These are phyloP conservation scores for Paramyrothecium sp. DNA, from an alignment of 2,329 filamentous ascomycete species.

Conservation along the genomic window DNA sequence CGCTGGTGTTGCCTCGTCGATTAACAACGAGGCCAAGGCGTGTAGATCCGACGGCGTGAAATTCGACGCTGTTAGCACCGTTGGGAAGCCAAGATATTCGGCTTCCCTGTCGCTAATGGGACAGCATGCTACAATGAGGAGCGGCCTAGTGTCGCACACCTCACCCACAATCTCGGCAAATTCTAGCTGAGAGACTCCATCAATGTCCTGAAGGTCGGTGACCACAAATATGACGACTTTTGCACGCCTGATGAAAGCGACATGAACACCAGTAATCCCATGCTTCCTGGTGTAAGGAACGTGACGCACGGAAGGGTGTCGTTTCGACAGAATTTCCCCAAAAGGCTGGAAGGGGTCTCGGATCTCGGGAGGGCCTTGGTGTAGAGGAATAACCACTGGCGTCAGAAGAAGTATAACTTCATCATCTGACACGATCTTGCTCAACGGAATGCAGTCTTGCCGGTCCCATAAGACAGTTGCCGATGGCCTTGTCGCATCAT, in stretches of 20 bases:
- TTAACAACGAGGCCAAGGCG: conserved; percentile 50
- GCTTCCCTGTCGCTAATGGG: conserved; percentile 36
- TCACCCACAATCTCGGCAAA: conserved; percentile 44
- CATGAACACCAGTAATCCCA: conserved; percentile 64
- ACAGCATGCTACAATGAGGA: conserved; percentile 53
- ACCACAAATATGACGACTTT: conserved; percentile 61
- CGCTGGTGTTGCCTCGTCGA: conserved; percentile 31
- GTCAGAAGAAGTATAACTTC: conserved; percentile 63
- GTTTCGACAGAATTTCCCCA: conserved; percentile 59
- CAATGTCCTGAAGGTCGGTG: conserved; percentile 42
- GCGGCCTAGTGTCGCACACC: conserved; percentile 46
- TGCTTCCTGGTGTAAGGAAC: conserved; percentile 66
- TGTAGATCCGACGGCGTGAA: conserved; percentile 48
- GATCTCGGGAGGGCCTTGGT: conserved; percentile 35
- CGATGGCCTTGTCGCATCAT: neutral
- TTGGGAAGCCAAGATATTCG: conserved; percentile 44
- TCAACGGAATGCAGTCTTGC: conserved; percentile 45
- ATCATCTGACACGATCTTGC: conserved; percentile 41
- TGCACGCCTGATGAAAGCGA: conserved; percentile 60
- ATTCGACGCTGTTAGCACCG: conserved; percentile 47
- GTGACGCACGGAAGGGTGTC: conserved; percentile 64
- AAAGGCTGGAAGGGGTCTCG: conserved; percentile 73
- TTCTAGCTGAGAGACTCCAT: conserved; percentile 50
- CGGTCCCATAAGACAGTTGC: conserved; percentile 38
- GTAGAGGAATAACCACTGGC: conserved; percentile 49